Conservation (phyloP, 495 filamentous ascomycete species). For the Daldinia vernicosa region DNA sequence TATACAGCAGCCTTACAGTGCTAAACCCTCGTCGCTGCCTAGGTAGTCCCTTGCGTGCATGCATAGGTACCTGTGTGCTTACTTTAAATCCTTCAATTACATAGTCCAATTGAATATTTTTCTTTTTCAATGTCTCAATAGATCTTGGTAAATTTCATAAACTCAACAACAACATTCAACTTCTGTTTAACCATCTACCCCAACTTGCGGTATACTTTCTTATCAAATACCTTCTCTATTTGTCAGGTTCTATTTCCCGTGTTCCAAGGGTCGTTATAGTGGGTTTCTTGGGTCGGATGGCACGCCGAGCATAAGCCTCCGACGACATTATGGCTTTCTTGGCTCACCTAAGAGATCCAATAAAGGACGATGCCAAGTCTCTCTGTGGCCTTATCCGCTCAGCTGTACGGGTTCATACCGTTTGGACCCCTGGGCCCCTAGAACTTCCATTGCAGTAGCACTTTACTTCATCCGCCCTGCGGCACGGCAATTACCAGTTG, state of each 20-base stretch:
- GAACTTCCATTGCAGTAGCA: conserved; percentile 27
- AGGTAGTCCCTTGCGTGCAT: neutral
- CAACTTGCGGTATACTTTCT: neutral
- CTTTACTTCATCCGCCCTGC: conserved; percentile 38
- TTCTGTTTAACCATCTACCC: too few species aligned
- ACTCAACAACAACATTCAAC: neutral
- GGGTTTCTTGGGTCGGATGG: neutral
- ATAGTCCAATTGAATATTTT: neutral
- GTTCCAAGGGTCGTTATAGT: neutral
- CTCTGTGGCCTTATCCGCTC: conserved; percentile 28
- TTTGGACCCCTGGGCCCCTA: conserved; percentile 24
- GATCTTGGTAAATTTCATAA: neutral
- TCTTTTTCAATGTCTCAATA: neutral
- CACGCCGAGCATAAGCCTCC: conserved; percentile 32
- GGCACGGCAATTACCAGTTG: conserved; percentile 34
- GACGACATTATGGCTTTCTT: conserved; percentile 22
- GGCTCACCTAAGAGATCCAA: conserved; percentile 26
- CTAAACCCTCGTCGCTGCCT: neutral
- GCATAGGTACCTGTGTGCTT: neutral
- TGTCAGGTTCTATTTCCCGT: neutral
- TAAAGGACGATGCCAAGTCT: conserved; percentile 37
- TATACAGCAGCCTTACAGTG: neutral
- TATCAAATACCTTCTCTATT: neutral
- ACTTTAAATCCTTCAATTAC: neutral
- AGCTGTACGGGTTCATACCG: conserved; percentile 9